Evolutionary conservation across 352 stramenopile species (phyloP).

Genomic region (Phytophthora kernoviae): DNA sequence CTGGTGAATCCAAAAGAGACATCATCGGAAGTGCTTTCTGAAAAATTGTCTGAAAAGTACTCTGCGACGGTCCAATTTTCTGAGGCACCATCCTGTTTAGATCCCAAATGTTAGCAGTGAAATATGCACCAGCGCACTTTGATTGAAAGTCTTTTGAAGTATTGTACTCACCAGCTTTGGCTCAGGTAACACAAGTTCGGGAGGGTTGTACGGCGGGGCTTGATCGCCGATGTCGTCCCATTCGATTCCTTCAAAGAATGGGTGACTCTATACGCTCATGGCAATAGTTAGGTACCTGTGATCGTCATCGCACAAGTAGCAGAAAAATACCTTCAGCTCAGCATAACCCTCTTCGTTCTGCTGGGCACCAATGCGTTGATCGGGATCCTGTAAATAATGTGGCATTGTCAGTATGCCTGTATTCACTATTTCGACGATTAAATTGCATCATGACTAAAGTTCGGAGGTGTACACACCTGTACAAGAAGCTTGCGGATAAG

Average conservation of each 20-base stretch:
- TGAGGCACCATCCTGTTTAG: conserved; percentile 62
- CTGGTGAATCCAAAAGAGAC: conserved; percentile 29
- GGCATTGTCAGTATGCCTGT: not conserved
- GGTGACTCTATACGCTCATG: conserved; percentile 51
- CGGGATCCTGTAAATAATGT: conserved; percentile 35
- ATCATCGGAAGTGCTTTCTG: conserved; percentile 71
- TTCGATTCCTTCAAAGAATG: conserved; percentile 81
- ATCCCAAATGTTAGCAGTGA: not conserved
- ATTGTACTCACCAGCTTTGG: conserved; percentile 50
- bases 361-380: conserved; percentile 72
- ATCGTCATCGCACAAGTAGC: not conserved
- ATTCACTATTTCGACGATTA: not conserved
- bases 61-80: conserved; percentile 84
- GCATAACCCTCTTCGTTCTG: conserved; percentile 69
- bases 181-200: conserved; percentile 59
- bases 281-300: conserved; percentile 5
- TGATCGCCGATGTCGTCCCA: conserved; percentile 67
- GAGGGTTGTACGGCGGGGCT: conserved; percentile 62
- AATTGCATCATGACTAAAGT: not conserved
- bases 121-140: not conserved
- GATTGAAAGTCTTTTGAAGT: not conserved
- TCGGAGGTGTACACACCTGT: conserved; percentile 36
- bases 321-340: conserved; percentile 58
- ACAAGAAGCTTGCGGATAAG: conserved; percentile 81
- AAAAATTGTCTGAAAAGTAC: conserved; percentile 85